Percentiles rank a stretch among this genome's conserved stretches.
Conservation (phyloP, 495 filamentous ascomycete genomes). For the Mycothermus thermophilus region DNA sequence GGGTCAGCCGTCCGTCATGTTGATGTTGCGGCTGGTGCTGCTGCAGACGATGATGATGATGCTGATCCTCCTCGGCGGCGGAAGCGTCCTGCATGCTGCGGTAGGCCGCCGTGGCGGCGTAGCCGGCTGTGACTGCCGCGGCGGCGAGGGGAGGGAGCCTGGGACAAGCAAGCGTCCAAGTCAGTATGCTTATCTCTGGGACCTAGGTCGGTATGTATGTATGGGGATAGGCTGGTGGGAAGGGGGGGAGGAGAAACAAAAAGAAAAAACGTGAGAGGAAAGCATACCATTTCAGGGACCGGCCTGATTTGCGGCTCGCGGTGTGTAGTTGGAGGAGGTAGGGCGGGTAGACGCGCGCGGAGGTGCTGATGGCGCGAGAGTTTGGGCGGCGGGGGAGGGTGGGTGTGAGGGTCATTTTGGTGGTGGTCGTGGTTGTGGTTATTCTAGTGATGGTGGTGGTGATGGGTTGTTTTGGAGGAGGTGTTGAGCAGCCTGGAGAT, state of each 20-base stretch:
- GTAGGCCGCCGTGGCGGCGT: constrained; percentile 27
- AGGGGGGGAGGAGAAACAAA: neutral
- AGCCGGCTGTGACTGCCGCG: constrained; percentile 27
- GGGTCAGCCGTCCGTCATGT: too few relatives aligned
- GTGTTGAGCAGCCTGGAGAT: too few relatives aligned
- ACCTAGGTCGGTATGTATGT: too few relatives aligned
- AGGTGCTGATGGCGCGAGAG: too few relatives aligned
- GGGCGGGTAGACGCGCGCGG: constrained; percentile 29
- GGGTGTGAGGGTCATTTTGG: constrained; percentile 19
- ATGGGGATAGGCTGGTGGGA: neutral
- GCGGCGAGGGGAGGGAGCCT: constrained; percentile 28
- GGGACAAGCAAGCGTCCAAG: too few relatives aligned
- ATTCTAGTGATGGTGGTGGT: neutral
- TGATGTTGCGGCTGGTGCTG: too few relatives aligned
- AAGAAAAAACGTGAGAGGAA: neutral
- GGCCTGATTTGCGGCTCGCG: constrained; percentile 8
- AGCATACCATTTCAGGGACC: constrained; percentile 25
- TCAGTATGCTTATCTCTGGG: too few relatives aligned
- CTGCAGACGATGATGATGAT: too few relatives aligned
- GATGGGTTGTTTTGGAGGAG: neutral
- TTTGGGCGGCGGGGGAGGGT: too few relatives aligned
- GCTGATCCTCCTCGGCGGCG: constrained; percentile 10
- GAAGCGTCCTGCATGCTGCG: constrained; percentile 9
- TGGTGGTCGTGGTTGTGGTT: too few relatives aligned
- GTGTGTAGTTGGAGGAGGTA: constrained; percentile 29